Evolutionary conservation across 352 stramenopile genomes (phyloP), one percentile per base, ranked within the genome.

Genomic region (Thalassiosira livingstoniorum): DNA sequence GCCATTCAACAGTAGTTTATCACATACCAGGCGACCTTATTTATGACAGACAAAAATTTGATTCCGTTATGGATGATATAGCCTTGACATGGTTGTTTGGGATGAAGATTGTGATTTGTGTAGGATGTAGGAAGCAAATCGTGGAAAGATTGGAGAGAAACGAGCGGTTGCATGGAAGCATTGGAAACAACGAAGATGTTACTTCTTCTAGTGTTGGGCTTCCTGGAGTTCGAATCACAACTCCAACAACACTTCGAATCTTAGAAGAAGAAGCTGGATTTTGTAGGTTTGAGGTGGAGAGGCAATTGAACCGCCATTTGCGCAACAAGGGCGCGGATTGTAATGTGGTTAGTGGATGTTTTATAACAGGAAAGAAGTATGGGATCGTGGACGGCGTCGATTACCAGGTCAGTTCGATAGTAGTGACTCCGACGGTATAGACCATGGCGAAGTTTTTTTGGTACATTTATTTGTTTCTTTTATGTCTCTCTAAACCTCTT

Each of bases 301-400:
- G 89, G 25, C 53, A 82, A 45, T 78, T 96, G 32, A 92, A 93
- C 47, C 65, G 47, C 85, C 96, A 71, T 51, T 87, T 94, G 42
- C 42, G 80, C 54, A 79, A 80, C 32, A 82, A 85, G 62, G 83
- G 83, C 55, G 83, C 80, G 2, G 88, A 94, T 70, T 83, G 88
- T 76, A 98, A 97, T 85, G 95, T 99, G 51, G 92, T 97, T 18
- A 97, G 96, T 18, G 97, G 97, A 1, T 98, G 98, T 83, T 98
- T 98, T 79, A 97, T 98, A 83, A 97, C 96, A 25, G 96, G 96
- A 0, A 75, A 87, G 51, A 78, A 80, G 47, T 92, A 91, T 68
- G 87, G 87, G 18, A 71, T 89, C 23, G 64, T 91, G 11, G 72
- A 70, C 37, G 86, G 82, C 4, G 66, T 89, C 2, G 82, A 93